phyloP scores from a whole-genome alignment of 1,284 basidiomycete species.

The Ceratobasidium papillatum region DNA sequence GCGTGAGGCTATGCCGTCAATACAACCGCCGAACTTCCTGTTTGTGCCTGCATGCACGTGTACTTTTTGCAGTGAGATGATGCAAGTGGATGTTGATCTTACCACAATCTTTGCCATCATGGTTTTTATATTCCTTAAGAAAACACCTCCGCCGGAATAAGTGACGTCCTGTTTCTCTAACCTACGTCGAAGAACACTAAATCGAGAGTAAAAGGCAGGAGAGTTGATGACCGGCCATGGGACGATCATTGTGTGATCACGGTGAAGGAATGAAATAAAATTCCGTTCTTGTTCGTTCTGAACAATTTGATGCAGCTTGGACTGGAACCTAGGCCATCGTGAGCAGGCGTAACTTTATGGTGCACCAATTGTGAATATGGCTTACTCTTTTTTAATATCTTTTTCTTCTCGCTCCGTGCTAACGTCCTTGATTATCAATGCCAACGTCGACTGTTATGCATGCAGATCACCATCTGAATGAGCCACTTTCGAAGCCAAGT shows the following conservation, averaged over 20 bases:
- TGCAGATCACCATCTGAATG: not conserved
- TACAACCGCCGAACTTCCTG: too few relatives aligned
- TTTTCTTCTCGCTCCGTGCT: slow-evolving; percentile 64
- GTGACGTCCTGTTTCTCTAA: slow-evolving; percentile 59
- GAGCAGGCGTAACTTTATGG: too few relatives aligned
- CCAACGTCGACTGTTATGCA: slow-evolving; percentile 56
- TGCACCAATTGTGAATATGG: not conserved
- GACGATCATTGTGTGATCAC: slow-evolving; percentile 16
- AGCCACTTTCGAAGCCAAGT: not conserved
- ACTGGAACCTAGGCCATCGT: slow-evolving; percentile 64
- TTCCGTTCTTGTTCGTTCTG: slow-evolving; percentile 67
- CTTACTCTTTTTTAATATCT: slow-evolving; percentile 56
- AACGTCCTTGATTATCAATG: slow-evolving; percentile 74
- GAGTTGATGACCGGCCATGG: slow-evolving; percentile 35
- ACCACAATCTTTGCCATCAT: slow-evolving; percentile 74
- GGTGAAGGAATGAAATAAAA: slow-evolving; percentile 65
- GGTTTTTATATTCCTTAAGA: slow-evolving; percentile 66
- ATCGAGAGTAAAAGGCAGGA: slow-evolving; percentile 56
- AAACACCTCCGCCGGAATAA: slow-evolving; percentile 62
- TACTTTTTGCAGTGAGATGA: too few relatives aligned
- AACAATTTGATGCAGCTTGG: slow-evolving; percentile 66
- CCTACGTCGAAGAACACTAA: slow-evolving; percentile 57
- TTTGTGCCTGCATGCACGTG: too few relatives aligned
- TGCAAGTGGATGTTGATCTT: too few relatives aligned
- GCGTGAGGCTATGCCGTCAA: too few relatives aligned